phyloP scores from a whole-genome alignment of 371 early-diverging fungal genomes.

The Apophysomyces elegans region DNA sequence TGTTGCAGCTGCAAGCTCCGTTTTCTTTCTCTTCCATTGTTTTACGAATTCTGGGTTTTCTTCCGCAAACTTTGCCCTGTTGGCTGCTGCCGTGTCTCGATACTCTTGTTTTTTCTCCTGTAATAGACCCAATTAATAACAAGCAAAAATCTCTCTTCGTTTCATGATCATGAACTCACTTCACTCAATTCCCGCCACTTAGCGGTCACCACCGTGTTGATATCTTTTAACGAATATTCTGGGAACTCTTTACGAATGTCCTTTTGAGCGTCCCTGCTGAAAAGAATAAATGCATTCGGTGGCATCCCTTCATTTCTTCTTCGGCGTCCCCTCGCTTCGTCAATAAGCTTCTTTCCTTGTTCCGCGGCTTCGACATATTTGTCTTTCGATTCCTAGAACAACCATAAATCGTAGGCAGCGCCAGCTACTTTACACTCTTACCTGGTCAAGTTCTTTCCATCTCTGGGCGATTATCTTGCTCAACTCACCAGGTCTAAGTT shows the following conservation, averaged over 20 bases:
- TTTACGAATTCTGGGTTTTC: slow-evolving; percentile 11
- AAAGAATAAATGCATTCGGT: slow-evolving; percentile 18
- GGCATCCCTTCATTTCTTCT: slow-evolving; percentile 3
- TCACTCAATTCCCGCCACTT: slow-evolving; percentile 13
- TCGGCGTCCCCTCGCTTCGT: slow-evolving; percentile 2
- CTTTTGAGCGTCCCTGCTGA: slow-evolving; percentile 10
- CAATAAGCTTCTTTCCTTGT: not conserved
- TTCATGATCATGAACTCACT: not conserved
- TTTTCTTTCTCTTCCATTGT: slow-evolving; percentile 13
- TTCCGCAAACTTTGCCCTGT: slow-evolving; percentile 8
- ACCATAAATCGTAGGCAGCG: not conserved
- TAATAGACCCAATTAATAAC: not conserved
- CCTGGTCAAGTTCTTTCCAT: slow-evolving; percentile 22
- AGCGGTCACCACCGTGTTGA: slow-evolving; percentile 8
- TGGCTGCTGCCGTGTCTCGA: not conserved
- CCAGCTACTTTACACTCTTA: not conserved
- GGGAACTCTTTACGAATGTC: slow-evolving; percentile 12
- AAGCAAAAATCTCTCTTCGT: not conserved
- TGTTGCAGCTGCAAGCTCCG: slow-evolving; percentile 4
- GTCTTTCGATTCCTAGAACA: slow-evolving; percentile 10
- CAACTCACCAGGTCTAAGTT: slow-evolving; percentile 14
- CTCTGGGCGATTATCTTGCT: slow-evolving; percentile 16
- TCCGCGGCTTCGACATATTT: not conserved
- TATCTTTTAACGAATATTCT: slow-evolving; percentile 4
- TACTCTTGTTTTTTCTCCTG: slow-evolving; percentile 19